These are phyloP conservation scores for Porcisia deanei DNA, from an alignment of 208 protist genomes.

Conservation along the genomic window DNA sequence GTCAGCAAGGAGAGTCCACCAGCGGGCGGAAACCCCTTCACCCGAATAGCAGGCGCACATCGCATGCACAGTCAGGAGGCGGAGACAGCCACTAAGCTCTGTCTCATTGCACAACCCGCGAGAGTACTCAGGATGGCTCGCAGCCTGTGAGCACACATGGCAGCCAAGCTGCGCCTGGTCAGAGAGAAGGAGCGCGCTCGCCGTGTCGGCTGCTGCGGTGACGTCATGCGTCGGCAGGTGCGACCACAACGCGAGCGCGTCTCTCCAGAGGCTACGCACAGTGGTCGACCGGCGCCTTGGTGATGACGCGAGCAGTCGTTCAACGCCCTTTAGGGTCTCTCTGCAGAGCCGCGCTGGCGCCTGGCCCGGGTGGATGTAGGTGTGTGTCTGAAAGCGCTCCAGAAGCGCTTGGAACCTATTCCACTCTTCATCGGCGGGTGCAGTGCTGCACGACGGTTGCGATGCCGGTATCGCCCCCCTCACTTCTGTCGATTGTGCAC, in stretches of 20 bases:
- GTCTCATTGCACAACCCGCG: not conserved
- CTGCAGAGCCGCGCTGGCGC: constrained; percentile 8
- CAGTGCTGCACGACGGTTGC: constrained; percentile 10
- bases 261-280: constrained; percentile 18
- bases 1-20: not conserved
- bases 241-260: constrained; percentile 17
- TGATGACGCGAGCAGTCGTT: constrained; percentile 16
- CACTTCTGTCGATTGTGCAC: not conserved
- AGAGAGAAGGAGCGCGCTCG: constrained; percentile 5
- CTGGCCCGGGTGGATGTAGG: constrained; percentile 27
- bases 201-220: constrained; percentile 5
- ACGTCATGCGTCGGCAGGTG: constrained; percentile 13
- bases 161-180: constrained; percentile 8
- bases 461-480: not conserved
- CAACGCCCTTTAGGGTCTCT: constrained; percentile 22
- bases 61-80: constrained; percentile 17
- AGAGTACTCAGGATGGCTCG: not conserved
- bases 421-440: not conserved
- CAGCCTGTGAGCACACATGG: not conserved
- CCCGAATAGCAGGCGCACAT: constrained; percentile 1
- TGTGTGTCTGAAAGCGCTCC: constrained; percentile 19
- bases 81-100: constrained; percentile 6
- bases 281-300: constrained; percentile 18
- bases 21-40: not conserved
- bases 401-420: constrained; percentile 15